These are phyloP conservation scores for Prosopis cineraria DNA, from an alignment of 306 rosid genomes.

Conservation along the genomic window DNA sequence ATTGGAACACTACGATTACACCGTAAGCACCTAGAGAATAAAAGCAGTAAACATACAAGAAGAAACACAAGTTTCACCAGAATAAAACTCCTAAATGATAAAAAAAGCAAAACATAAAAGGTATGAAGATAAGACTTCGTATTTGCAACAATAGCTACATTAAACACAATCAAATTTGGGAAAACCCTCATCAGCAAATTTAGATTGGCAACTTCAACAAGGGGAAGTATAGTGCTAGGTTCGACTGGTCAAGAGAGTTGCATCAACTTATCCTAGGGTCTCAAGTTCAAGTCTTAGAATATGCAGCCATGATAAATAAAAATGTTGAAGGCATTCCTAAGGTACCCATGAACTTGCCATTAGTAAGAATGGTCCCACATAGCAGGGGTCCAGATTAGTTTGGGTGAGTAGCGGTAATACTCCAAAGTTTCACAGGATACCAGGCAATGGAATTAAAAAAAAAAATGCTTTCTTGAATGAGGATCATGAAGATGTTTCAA, in stretches of 20 bases:
- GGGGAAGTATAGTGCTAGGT: neutral
- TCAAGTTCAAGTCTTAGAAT: too few species aligned
- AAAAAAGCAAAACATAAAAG: neutral
- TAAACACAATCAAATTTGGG: neutral
- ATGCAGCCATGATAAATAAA: too few species aligned
- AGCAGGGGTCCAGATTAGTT: too few species aligned
- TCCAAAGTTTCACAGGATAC: too few species aligned
- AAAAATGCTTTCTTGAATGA: neutral
- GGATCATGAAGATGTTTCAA: neutral
- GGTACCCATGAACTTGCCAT: too few species aligned
- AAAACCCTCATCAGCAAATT: neutral
- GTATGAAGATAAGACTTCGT: neutral
- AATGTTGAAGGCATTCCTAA: too few species aligned
- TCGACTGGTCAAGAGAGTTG: too few species aligned
- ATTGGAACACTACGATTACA: constrained; percentile 9
- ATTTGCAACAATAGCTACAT: neutral
- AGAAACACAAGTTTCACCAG: neutral
- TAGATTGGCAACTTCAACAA: neutral
- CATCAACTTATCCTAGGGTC: too few species aligned
- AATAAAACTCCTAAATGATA: neutral
- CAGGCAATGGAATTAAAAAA: too few species aligned
- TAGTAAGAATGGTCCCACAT: too few species aligned
- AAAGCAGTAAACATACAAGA: neutral
- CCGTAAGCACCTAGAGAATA: constrained; percentile 6
- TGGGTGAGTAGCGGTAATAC: too few species aligned